These are phyloP conservation scores for Microsporum ferrugineum DNA, from an alignment of 2,329 filamentous ascomycete species.

Conservation along the genomic window DNA sequence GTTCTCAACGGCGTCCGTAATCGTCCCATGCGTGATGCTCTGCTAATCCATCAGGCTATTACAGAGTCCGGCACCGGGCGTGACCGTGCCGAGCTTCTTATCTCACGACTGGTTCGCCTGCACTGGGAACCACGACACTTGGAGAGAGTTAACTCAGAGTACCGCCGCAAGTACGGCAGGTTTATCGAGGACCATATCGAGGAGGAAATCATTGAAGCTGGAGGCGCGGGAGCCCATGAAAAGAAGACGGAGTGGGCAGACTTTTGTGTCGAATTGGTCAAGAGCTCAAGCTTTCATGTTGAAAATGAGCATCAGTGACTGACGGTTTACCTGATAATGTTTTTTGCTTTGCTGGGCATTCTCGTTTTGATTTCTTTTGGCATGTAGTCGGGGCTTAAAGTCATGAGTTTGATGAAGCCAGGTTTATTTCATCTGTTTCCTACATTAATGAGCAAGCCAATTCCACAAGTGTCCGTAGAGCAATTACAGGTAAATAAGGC, in stretches of 20 bases:
- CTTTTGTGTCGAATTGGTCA: conserved; percentile 57
- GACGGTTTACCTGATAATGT: neutral
- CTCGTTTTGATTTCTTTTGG: neutral
- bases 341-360: neutral
- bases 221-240: conserved; percentile 17
- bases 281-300: conserved; percentile 22
- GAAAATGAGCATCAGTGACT: neutral
- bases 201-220: conserved; percentile 55
- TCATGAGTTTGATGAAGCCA: neutral
- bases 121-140: conserved; percentile 88
- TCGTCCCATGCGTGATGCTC: conserved; percentile 79
- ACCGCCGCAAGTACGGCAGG: conserved; percentile 61
- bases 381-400: neutral
- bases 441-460: neutral
- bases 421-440: neutral
- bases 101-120: conserved; percentile 72
- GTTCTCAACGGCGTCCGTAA: conserved; percentile 96
- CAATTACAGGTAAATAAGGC: no score
- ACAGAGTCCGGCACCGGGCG: conserved; percentile 57
- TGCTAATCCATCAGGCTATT: conserved; percentile 83
- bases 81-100: conserved; percentile 75
- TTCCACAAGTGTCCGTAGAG: no score
- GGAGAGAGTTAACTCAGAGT: conserved; percentile 66
- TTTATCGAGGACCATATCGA: conserved; percentile 67
- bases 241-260: conserved; percentile 52